Base-by-base conservation (phyloP, 345 rosid genomes). In the Sonneratia alba region DNA sequence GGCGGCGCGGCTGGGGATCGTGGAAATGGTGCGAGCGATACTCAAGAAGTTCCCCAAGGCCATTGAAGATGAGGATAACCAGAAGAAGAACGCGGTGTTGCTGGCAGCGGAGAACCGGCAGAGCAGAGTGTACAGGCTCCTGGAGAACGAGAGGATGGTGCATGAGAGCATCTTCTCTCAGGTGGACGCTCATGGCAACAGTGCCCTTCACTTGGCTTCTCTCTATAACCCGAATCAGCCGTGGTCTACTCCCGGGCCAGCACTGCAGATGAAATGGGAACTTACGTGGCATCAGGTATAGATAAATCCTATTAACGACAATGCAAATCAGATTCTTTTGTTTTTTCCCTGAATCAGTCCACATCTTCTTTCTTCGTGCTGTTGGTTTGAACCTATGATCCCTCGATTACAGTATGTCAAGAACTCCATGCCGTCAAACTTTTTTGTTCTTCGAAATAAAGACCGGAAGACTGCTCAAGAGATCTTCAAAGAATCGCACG, bases 221-320 rank as follows among this genome's bases (percentile, higher is more conserved):
- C 63, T 1, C 0, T 57, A 57, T 22, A 57, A 57, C 9, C 63
- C 32, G 13, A 10, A 57, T 10, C 34, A 32, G 13, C 32, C 32
- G 1, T 57, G 63, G 63, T 10, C 7, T 3, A n/a, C 34, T 22
- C 63, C 32, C 2, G 63, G 63, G 34, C 63, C 63, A 10, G 63
- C 34, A 32, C 27, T 57, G 63, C 63, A n/a, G 32, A n/a, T 57
- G 63, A 57, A 57, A 57, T 57, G 34, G 63, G 63, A 57, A 57
- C n/a, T 57, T 8, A n/a, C 34, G 6, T 57, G 63, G 63, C 63
- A 57, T 57, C 12, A n/a, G 63, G 63, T 57, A n/a, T 18, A 21
- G 6, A 53, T 53, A 53, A 4, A 18, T 53, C 43, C 43, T 40
- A 40, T 4, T 40, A 40, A 4, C 43, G 9, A 40, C 9, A 40